phyloP scores from a whole-genome alignment of 1,284 basidiomycete genomes.

The Boletus sp. region DNA sequence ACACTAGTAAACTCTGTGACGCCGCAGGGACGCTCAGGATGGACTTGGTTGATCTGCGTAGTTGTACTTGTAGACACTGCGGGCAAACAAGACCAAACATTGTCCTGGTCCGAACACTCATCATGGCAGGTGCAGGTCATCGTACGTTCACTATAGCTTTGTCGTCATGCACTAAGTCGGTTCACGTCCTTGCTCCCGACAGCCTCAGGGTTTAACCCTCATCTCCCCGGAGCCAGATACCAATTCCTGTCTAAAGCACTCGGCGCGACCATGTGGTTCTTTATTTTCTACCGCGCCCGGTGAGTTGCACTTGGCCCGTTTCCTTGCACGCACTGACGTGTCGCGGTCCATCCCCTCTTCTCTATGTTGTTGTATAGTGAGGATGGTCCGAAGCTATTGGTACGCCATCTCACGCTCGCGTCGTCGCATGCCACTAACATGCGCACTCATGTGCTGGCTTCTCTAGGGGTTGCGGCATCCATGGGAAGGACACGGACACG shows the following conservation, averaged over 20 bases:
- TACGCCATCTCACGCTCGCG: constrained; percentile 31
- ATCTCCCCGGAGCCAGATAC: constrained; percentile 74
- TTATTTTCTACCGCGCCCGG: constrained; percentile 93
- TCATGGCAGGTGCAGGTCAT: constrained; percentile 31
- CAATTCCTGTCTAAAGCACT: constrained; percentile 79
- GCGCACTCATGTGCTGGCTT: constrained; percentile 9
- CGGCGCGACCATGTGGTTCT: constrained; percentile 96
- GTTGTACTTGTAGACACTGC: no score
- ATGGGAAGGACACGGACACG: constrained; percentile 43
- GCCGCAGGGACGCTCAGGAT: no score
- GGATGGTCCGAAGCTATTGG: constrained; percentile 72
- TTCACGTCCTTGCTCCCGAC: not conserved
- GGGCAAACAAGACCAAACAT: constrained; percentile 29
- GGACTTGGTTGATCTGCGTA: no score
- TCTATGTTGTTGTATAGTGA: constrained; percentile 41
- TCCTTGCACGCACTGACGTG: constrained; percentile 3
- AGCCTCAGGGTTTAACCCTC: constrained; percentile 80
- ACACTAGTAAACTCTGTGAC: constrained; percentile 82
- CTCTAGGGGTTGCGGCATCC: constrained; percentile 52
- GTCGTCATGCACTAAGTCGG: not conserved
- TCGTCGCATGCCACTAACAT: not conserved
- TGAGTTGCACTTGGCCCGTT: constrained; percentile 40
- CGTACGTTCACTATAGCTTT: constrained; percentile 15
- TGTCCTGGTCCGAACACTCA: constrained; percentile 22
- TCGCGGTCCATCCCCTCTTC: constrained; percentile 6